A percentile compares a stretch with the other conserved stretches of the same genome.
These are phyloP conservation scores for Yarrowia sp. DNA, from an alignment of 805 yeast genomes.

Conservation along the genomic window DNA sequence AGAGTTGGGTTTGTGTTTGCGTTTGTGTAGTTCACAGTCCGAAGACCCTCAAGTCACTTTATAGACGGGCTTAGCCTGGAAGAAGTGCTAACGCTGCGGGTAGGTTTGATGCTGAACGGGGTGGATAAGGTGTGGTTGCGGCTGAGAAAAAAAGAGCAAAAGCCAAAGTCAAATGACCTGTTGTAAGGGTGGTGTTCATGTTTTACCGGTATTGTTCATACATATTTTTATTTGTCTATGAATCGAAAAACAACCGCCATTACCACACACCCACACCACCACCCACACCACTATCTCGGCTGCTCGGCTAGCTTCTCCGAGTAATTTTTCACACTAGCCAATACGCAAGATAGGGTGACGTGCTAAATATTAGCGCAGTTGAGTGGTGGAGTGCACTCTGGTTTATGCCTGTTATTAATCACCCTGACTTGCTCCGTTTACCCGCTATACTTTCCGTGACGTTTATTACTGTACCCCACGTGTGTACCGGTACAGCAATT, in stretches of 20 bases:
- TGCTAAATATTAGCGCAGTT: constrained; percentile 13
- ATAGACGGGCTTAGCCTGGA: neutral
- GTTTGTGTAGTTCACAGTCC: no score
- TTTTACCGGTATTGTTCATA: no score
- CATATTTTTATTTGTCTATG: no score
- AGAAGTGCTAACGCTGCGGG: neutral
- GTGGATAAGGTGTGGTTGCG: constrained; percentile 23
- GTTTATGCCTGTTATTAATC: no score
- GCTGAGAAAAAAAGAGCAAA: constrained; percentile 15
- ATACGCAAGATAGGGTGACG: constrained; percentile 18
- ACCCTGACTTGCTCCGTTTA: neutral
- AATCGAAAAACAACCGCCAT: no score
- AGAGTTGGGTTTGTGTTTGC: neutral
- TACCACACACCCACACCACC: no score
- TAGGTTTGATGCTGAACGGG: constrained; percentile 19
- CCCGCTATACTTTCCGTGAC: no score
- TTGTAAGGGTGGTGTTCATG: no score
- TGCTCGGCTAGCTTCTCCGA: constrained; percentile 13
- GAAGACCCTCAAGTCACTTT: neutral
- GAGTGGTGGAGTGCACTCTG: neutral
- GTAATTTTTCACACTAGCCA: constrained; percentile 15
- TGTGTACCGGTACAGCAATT: no score
- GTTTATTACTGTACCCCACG: no score
- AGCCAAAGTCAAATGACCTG: no score
- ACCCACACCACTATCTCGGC: no score